Evolutionary conservation across 2,329 filamentous ascomycete genomes (phyloP), one percentile per base, ranked within the genome.

Genomic region (Colletotrichum navitas): DNA sequence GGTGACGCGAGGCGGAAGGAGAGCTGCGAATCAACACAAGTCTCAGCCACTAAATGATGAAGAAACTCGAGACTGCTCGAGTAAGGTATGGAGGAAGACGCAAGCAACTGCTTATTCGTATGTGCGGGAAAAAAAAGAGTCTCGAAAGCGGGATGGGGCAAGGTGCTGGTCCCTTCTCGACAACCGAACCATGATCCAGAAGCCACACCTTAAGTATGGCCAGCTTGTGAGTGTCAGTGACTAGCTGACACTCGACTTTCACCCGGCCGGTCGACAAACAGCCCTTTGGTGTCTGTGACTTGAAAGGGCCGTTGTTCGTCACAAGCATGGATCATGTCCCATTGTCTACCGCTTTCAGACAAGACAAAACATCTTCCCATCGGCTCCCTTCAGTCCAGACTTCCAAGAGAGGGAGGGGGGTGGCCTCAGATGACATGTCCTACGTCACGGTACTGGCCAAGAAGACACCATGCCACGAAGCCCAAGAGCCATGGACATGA

Each of bases 301-400:
- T 64, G 43, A 72, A 45, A 72, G 43, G 54, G 29, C 39, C 32
- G 60, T 12, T 72, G 60, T 26, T 55, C 34, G 43, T 72, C 69
- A 69, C 69, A 69, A 64, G 69, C 39, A 45, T 69, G 65, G 66
- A 69, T 72, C 69, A 72, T 72, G 69, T 72, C 41, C 69, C 65
- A 68, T 65, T 65, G 51, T 64, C 64, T 41, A 26, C 64, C 26
- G 29, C 52, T 36, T 63, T 63, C 56, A 56, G 59, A 55, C 69
- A 41, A 68, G 43, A 43, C 58, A 51, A 51, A 43, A 26, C 59
- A 54, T 72, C 59, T 55, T 64, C 59, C 59, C 52, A 60, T 63
- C 39, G 43, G 11, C n/a, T 21, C 34, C 34, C 47, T 26, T 63
- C 54, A 52, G 43, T 14, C 34, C 36, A 51, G 41, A 66, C 63